These are phyloP conservation scores for Syncephalastrum monosporum DNA, from an alignment of 371 early-diverging fungal genomes.

Conservation along the genomic window DNA sequence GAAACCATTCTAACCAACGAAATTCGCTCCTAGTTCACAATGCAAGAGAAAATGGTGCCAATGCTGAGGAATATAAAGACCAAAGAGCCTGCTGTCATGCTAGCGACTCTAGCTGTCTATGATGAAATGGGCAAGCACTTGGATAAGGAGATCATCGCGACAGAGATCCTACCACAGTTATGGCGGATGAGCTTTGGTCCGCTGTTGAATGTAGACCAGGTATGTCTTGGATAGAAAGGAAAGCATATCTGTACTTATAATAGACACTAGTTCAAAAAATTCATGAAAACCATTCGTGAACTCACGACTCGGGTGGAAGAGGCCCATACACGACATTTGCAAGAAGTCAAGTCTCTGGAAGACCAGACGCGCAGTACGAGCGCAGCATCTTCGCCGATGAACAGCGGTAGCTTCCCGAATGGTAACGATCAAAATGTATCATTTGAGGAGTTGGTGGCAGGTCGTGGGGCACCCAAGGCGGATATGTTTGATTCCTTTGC, in stretches of 20 bases:
- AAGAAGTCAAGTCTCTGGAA: slow-evolving; percentile 58
- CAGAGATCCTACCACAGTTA: slow-evolving; percentile 74
- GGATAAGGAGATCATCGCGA: slow-evolving; percentile 76
- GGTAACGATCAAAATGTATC: slow-evolving; percentile 19
- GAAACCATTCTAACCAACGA: not conserved
- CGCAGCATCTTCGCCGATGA: slow-evolving; percentile 10
- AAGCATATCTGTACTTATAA: not conserved
- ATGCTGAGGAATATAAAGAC: slow-evolving; percentile 74
- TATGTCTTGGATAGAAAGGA: slow-evolving; percentile 14
- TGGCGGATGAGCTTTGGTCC: slow-evolving; percentile 80
- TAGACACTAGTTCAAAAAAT: slow-evolving; percentile 55
- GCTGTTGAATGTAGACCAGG: slow-evolving; percentile 68
- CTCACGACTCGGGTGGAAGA: slow-evolving; percentile 65
- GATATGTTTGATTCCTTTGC: slow-evolving; percentile 19
- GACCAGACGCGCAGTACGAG: slow-evolving; percentile 53
- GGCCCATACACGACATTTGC: slow-evolving; percentile 64
- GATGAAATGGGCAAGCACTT: slow-evolving; percentile 73
- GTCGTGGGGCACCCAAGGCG: slow-evolving; percentile 7
- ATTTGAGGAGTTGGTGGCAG: slow-evolving; percentile 43
- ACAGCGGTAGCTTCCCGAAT: slow-evolving; percentile 2
- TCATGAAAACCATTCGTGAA: slow-evolving; percentile 68
- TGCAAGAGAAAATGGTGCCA: slow-evolving; percentile 76
- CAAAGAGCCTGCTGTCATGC: slow-evolving; percentile 75
- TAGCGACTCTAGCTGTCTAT: slow-evolving; percentile 81
- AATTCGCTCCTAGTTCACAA: slow-evolving; percentile 42